Percentiles rank a stretch among this genome's conserved stretches.
Conservation (phyloP, 148 eudicot species). For the Heliosperma pusillum region DNA sequence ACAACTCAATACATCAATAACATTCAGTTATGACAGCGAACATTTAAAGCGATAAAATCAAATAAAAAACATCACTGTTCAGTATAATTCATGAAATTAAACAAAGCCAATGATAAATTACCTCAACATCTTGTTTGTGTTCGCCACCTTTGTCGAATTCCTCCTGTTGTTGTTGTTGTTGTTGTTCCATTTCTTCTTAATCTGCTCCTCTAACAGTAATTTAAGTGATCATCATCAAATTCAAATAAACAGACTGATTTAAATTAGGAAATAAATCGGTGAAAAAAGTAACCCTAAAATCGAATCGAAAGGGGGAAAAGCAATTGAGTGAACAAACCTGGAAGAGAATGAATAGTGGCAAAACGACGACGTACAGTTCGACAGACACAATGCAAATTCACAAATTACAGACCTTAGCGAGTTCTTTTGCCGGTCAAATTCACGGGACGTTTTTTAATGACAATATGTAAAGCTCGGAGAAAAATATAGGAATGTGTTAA, state of each 20-base stretch:
- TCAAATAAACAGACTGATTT: background rate
- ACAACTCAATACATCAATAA: too few species aligned
- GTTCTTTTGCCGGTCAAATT: too few species aligned
- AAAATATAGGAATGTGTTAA: too few species aligned
- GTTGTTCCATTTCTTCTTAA: conserved; percentile 10
- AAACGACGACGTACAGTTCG: conserved; percentile 6
- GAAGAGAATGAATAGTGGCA: background rate
- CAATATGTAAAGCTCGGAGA: too few species aligned
- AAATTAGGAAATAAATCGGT: background rate
- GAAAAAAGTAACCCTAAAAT: conserved; percentile 10
- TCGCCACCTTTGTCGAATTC: conserved; percentile 14
- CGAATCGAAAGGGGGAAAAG: background rate
- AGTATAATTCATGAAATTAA: background rate
- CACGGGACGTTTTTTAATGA: too few species aligned
- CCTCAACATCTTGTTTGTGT: conserved; percentile 24
- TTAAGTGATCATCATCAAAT: background rate
- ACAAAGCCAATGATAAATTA: background rate
- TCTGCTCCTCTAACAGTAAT: background rate
- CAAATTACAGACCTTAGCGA: too few species aligned
- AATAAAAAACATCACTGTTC: background rate
- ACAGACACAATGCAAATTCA: too few species aligned
- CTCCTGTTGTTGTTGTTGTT: conserved; percentile 18
- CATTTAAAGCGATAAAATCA: background rate
- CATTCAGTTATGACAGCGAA: background rate
- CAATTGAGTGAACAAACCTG: conserved; percentile 7